phyloP scores from a whole-genome alignment of 345 rosid species.

The Citrus reticulata region DNA sequence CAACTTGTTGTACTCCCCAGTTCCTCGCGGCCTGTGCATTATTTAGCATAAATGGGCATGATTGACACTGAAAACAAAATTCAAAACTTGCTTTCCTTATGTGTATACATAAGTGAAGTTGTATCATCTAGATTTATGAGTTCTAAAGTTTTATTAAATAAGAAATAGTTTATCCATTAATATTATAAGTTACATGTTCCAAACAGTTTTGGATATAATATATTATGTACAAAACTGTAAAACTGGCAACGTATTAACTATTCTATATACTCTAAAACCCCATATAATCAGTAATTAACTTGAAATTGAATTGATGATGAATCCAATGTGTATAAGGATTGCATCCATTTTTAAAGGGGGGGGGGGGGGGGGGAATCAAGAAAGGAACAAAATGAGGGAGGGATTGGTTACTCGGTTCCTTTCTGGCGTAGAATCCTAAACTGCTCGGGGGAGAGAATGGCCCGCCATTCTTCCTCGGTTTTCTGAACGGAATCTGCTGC shows the following conservation, averaged over 20 bases:
- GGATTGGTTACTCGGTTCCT: slow-evolving; percentile 56
- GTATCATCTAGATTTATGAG: too few relatives aligned
- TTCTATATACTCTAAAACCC: too few relatives aligned
- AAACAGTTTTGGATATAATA: too few relatives aligned
- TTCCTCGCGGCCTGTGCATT: slow-evolving; percentile 31
- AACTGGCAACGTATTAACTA: too few relatives aligned
- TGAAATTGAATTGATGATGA: not conserved
- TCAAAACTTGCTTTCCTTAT: not conserved
- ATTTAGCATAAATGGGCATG: not conserved
- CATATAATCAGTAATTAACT: not conserved
- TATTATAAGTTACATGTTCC: too few relatives aligned
- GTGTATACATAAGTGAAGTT: not conserved
- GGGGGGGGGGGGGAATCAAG: rapidly evolving
- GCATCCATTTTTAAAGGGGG: not conserved
- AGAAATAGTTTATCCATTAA: too few relatives aligned
- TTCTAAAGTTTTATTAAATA: too few relatives aligned
- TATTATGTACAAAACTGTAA: too few relatives aligned
- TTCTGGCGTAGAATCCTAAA: slow-evolving; percentile 62
- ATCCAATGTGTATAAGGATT: not conserved
- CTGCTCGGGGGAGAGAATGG: slow-evolving; percentile 60
- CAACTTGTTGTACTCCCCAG: slow-evolving; percentile 56
- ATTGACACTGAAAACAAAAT: too few relatives aligned
- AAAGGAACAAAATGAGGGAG: not conserved
- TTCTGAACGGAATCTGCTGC: slow-evolving; percentile 17
- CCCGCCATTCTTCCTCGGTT: slow-evolving; percentile 67